Evolutionary conservation across 176 grass and related monocot genomes (phyloP), one percentile per base, ranked within the genome.

Genomic region (Eragrostis nindensis): DNA sequence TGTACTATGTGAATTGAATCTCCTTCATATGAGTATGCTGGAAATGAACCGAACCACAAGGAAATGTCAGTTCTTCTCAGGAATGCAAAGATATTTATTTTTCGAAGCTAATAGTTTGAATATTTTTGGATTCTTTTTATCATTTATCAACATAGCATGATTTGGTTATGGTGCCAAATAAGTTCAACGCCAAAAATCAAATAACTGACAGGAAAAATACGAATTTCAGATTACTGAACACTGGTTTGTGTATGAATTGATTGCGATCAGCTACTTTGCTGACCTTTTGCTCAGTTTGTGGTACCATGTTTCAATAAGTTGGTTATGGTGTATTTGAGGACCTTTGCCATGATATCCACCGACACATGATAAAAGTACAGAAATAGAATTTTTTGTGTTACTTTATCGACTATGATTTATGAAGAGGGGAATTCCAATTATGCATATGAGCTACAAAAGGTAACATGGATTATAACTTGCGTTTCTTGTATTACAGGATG

Each of bases 401-500:
- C 55, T 57, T 1, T 1, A 80, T 80, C 24, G 18, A 41, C 7
- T 27, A 59, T 8, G 55, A 59, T 54, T 18, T 69, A 50, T 17
- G 42, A 69, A 43, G 10, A 6, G 16, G 39, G 47, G 25, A 59
- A 12, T 59, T 80, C 49, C 39, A 68, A 38, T 43, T 25, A 70
- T 52, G 45, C 22, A 41, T 72, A 45, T 1, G 15, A 72, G 4
- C 10, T 48, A 46, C 18, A 11, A 40, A 49, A 66, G 24, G 16
- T 21, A 78, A 72, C 16, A 8, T 62, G 43, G n/a, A 44, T 38
- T 72, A 68, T 67, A 70, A 71, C 62, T 71, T 88, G 1, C 50
- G n/a, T 56, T 46, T 80, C 55, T 86, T 87, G 11, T 86, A 25
- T 84, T 76, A 70, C 69, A 99, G 92, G 96, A 99, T 88, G 96